These are phyloP conservation scores for Rosa lucieae DNA, from an alignment of 306 rosid species.

Conservation along the genomic window DNA sequence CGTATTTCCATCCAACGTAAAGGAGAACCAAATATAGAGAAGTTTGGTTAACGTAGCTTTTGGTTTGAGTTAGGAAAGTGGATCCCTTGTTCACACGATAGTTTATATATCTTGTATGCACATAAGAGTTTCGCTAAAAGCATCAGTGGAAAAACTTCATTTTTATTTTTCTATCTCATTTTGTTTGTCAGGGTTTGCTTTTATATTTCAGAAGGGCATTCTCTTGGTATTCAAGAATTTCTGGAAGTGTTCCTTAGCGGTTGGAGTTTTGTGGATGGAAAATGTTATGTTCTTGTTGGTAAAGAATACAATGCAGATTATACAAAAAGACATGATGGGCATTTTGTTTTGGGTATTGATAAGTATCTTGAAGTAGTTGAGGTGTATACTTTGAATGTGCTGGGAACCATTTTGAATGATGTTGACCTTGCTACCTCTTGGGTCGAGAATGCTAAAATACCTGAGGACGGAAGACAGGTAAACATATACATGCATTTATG, in stretches of 20 bases:
- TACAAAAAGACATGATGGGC: slow-evolving; percentile 20
- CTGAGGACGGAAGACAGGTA: slow-evolving; percentile 73
- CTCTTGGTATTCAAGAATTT: slow-evolving; percentile 37
- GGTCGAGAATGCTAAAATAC: slow-evolving; percentile 74
- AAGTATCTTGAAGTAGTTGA: slow-evolving; percentile 68
- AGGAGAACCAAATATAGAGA: not conserved
- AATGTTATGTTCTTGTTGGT: slow-evolving; percentile 40
- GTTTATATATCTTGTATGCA: not conserved
- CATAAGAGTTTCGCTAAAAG: not conserved
- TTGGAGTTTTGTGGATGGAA: slow-evolving; percentile 61
- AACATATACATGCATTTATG: slow-evolving; percentile 6
- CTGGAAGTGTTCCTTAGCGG: slow-evolving; percentile 67
- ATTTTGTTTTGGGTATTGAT: slow-evolving; percentile 44
- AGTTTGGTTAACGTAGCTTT: not conserved
- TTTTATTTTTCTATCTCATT: not conserved
- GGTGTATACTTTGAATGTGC: slow-evolving; percentile 49
- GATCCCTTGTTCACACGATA: not conserved
- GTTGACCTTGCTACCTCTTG: slow-evolving; percentile 64
- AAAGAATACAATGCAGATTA: slow-evolving; percentile 31
- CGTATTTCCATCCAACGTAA: not conserved
- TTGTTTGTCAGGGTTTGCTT: slow-evolving; percentile 59
- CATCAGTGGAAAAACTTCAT: not conserved
- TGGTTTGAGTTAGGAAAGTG: not conserved
- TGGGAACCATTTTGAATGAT: slow-evolving; percentile 44
- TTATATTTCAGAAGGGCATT: slow-evolving; percentile 51